Conservation (phyloP, 2,329 filamentous ascomycete genomes). For the Trichoderma pleuroti region DNA sequence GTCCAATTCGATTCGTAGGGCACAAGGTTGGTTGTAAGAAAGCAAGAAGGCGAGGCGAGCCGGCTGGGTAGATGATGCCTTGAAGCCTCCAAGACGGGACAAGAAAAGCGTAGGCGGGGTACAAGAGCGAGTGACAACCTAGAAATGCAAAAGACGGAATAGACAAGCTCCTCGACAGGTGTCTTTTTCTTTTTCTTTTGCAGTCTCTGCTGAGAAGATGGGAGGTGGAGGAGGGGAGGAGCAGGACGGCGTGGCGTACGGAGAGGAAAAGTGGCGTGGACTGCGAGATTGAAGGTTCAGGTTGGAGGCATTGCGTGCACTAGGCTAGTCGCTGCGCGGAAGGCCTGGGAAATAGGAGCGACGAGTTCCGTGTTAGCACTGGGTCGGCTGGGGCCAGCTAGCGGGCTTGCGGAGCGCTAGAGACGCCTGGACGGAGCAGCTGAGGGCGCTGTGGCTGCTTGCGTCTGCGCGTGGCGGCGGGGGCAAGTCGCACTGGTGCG, state of each 20-base stretch:
- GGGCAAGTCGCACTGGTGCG: not conserved
- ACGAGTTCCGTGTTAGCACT: not conserved
- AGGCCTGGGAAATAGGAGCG: not conserved
- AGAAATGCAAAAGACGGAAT: constrained; percentile 1
- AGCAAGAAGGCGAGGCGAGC: not conserved
- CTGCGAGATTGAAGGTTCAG: constrained; percentile 7
- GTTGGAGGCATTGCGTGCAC: not conserved
- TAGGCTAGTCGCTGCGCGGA: not conserved
- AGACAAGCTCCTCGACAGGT: not conserved
- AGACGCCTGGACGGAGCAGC: not conserved
- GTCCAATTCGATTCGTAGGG: not conserved
- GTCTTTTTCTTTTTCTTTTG: not conserved
- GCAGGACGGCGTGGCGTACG: not conserved
- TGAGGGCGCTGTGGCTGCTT: constrained; percentile 3
- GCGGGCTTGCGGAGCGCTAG: not conserved
- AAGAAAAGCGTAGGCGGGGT: not conserved
- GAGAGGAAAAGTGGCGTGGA: constrained; percentile 13
- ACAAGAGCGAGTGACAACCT: constrained; percentile 11
- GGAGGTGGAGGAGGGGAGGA: not conserved
- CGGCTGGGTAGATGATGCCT: not conserved
- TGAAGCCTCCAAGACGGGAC: not conserved
- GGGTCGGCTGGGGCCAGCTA: not conserved
- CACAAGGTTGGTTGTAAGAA: not conserved
- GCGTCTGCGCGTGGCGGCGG: constrained; percentile 1
- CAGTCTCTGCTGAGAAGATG: not conserved